A percentile compares a stretch with the other conserved stretches of the same genome.
Evolutionary conservation across 768 basidiomycete species (phyloP).

Genomic region (Baorangia bicolor): DNA sequence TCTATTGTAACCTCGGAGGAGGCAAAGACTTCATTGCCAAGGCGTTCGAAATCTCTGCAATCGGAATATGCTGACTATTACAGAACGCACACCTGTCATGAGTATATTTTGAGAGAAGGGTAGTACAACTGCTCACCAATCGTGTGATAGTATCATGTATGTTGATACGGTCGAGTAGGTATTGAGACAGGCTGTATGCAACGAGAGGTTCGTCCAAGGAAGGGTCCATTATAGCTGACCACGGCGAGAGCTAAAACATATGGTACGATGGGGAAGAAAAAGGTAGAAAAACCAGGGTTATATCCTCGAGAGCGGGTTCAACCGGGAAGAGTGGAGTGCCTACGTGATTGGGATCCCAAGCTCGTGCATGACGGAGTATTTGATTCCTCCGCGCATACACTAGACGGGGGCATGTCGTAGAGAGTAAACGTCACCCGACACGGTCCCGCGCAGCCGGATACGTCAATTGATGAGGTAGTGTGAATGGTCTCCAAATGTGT

Average conservation of each 20-base stretch:
- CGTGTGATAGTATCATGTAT: slow-evolving; percentile 30
- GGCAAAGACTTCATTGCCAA: slow-evolving; percentile 28
- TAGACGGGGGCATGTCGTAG: slow-evolving; percentile 3
- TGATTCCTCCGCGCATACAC: not conserved
- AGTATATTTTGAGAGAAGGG: not conserved
- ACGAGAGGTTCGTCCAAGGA: slow-evolving; percentile 6
- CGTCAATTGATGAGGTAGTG: slow-evolving; percentile 9
- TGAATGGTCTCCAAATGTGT: not conserved
- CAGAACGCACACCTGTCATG: not conserved
- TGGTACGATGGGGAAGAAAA: not conserved
- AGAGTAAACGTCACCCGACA: slow-evolving; percentile 4
- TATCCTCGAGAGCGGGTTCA: slow-evolving; percentile 11
- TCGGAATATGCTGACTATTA: slow-evolving; percentile 24
- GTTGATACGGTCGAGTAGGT: slow-evolving; percentile 26
- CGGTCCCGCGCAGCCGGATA: slow-evolving; percentile 6
- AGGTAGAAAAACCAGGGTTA: not conserved
- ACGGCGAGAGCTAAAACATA: not conserved
- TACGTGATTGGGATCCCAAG: not conserved
- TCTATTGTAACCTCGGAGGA: slow-evolving; percentile 22
- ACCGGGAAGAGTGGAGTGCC: slow-evolving; percentile 1
- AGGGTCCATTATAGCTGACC: slow-evolving; percentile 5
- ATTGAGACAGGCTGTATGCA: slow-evolving; percentile 20
- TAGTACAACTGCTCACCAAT: slow-evolving; percentile 15
- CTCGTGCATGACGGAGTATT: not conserved
- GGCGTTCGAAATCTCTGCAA: slow-evolving; percentile 27